Evolutionary conservation across 305 asterid genomes (phyloP).

Genomic region (Plantago lanceolata): DNA sequence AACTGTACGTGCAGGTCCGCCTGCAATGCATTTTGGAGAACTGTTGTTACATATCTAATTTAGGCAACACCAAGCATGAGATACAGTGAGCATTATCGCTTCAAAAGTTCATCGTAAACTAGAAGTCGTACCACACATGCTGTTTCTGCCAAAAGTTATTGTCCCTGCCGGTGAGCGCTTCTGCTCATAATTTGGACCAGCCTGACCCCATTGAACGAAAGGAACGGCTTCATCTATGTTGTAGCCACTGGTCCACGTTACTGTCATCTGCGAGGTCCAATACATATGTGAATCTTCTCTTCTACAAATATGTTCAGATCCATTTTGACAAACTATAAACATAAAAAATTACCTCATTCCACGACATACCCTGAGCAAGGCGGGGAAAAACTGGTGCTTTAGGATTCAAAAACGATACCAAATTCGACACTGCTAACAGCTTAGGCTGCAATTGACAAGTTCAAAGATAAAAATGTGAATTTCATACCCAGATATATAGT

Average conservation of each 20-base stretch:
- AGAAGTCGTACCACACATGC: conserved; percentile 71
- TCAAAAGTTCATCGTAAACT: not conserved
- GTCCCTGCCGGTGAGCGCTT: conserved; percentile 77
- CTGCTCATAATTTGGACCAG: conserved; percentile 27
- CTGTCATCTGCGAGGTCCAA: conserved; percentile 60
- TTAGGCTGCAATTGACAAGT: conserved; percentile 60
- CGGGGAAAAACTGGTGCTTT: conserved; percentile 87
- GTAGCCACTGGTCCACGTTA: conserved; percentile 97
- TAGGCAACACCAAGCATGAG: not conserved
- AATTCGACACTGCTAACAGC: conserved; percentile 63
- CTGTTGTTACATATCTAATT: conserved; percentile 8
- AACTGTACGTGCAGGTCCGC: conserved; percentile 77
- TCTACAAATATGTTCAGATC: too few relatives aligned
- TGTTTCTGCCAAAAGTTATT: conserved; percentile 58
- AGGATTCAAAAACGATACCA: conserved; percentile 68
- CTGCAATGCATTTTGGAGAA: conserved; percentile 26
- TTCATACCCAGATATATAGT: not conserved
- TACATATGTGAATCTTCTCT: too few relatives aligned
- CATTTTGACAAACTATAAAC: too few relatives aligned
- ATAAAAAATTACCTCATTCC: conserved; percentile 91
- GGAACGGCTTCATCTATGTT: conserved; percentile 73
- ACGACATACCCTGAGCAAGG: conserved; percentile 83
- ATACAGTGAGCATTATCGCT: too few relatives aligned
- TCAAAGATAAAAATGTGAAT: conserved; percentile 21
- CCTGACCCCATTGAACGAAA: conserved; percentile 66